phyloP scores from a whole-genome alignment of 495 filamentous ascomycete genomes.

The Elaphomyces granulatus region DNA sequence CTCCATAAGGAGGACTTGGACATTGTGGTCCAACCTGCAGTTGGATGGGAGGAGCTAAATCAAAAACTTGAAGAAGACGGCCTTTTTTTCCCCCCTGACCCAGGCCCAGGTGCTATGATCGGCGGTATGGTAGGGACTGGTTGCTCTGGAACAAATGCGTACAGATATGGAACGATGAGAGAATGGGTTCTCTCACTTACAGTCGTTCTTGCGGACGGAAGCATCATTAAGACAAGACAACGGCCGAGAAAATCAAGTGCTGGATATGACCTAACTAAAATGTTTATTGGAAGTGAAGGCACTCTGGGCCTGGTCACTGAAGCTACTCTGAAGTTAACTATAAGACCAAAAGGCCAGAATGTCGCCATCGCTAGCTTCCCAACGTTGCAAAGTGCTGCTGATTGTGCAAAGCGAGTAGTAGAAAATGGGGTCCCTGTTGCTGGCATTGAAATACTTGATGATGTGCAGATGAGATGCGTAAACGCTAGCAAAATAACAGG shows the following conservation, averaged over 20 bases:
- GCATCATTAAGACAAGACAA: conserved; percentile 49
- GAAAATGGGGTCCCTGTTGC: conserved; percentile 48
- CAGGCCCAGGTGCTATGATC: conserved; percentile 53
- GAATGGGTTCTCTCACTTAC: conserved; percentile 54
- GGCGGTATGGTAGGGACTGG: conserved; percentile 56
- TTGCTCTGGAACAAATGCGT: conserved; percentile 53
- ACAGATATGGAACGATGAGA: conserved; percentile 54
- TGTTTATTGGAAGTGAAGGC: conserved; percentile 51
- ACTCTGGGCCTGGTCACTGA: conserved; percentile 53
- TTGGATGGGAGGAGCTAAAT: conserved; percentile 51
- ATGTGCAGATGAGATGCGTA: conserved; percentile 52
- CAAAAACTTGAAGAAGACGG: conserved; percentile 39
- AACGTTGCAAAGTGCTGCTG: conserved; percentile 40
- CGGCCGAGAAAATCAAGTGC: conserved; percentile 51
- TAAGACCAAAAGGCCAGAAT: conserved; percentile 44
- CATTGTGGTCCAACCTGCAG: conserved; percentile 50
- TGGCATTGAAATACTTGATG: conserved; percentile 49
- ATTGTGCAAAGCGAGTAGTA: conserved; percentile 45
- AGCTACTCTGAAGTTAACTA: conserved; percentile 46
- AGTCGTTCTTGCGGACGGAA: conserved; percentile 51
- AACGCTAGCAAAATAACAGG: conserved; percentile 41
- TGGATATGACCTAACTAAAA: conserved; percentile 48
- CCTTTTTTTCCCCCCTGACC: conserved; percentile 54
- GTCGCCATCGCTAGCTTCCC: conserved; percentile 50
- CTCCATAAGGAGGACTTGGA: conserved; percentile 46